Evolutionary conservation across 345 rosid species (phyloP).

Genomic region (Eucalyptus globulus): DNA sequence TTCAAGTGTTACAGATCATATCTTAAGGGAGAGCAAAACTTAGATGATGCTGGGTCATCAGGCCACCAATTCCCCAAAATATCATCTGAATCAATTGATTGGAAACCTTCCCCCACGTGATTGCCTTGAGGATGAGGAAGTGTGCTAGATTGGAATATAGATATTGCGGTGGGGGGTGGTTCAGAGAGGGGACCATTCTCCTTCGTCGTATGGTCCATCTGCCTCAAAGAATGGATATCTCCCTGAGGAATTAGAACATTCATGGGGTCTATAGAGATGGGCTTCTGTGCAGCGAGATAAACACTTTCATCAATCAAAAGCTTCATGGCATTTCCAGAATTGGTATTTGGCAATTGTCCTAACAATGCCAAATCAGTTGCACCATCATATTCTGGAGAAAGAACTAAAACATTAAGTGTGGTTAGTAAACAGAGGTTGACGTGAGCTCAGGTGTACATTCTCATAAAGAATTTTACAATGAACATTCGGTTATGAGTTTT

Average conservation of each 20-base stretch:
- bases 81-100: too few relatives aligned
- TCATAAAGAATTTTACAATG: too few relatives aligned
- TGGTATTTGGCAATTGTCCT: rapidly evolving
- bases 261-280: too few relatives aligned
- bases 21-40: too few relatives aligned
- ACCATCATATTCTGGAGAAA: not conserved
- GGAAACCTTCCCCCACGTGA: rapidly evolving
- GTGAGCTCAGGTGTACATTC: not conserved
- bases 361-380: not conserved
- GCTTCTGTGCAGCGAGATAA: too few relatives aligned
- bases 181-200: too few relatives aligned
- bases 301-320: not conserved
- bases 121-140: too few relatives aligned
- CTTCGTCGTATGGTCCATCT: rapidly evolving
- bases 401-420: not conserved
- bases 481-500: too few relatives aligned
- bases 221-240: rapidly evolving
- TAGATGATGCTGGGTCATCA: too few relatives aligned
- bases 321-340: not conserved
- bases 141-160: too few relatives aligned
- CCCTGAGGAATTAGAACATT: too few relatives aligned
- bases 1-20: rapidly evolving
- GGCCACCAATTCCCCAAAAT: rapidly evolving
- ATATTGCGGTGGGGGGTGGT: too few relatives aligned
- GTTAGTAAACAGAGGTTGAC: not conserved